Evolutionary conservation across 2,329 filamentous ascomycete genomes (phyloP), one percentile per base, ranked within the genome.

Genomic region (Pseudogymnoascus sp.): DNA sequence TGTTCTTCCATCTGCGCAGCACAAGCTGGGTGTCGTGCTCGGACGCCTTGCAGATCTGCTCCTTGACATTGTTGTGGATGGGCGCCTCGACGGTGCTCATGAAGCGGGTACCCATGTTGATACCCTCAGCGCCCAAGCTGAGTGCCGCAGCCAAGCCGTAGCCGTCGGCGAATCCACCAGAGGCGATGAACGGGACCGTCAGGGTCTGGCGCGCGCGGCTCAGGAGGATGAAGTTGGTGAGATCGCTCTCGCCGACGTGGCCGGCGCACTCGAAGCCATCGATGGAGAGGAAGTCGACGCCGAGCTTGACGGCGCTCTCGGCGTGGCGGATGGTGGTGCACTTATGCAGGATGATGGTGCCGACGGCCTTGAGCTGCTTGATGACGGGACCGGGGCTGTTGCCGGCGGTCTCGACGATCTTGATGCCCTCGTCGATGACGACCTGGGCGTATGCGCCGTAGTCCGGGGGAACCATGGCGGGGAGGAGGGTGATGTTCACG

Each of bases 81-180:
- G 95, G 95, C 14, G 93, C 88, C 77, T 97, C 95, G 49, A 93
- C 82, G 0, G 95, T 97, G 79, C 89, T 93, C 90, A 99, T 96
- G 80, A 97, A 99, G 43, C 95, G 83, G 8, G 95, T 99, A 64
- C 95, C 95, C 95, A 99, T 99, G 78, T 99, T 99, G 78, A 97
- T 88, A 66, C 95, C 95, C 75, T 91, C 90, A 0, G 95, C 95
- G 37, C 95, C 95, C 11, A 99, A 83, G 42, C 88, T 88, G 69
- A 99, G 80, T 6, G 95, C 95, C 1, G 93, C 95, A 0, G 95
- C 95, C 18, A 99, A 83, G 3, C 95, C 95, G 71, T 96, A 86
- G 0, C 95, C 95, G 74, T 99, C 95, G 11, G 92, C 93, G 73
- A 99, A 97, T 1, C 95, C 95, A 63, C 95, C 95, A 1, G 90